These are phyloP conservation scores for Hypoxylon sp. DNA, from an alignment of 2,329 filamentous ascomycete genomes.

Conservation along the genomic window DNA sequence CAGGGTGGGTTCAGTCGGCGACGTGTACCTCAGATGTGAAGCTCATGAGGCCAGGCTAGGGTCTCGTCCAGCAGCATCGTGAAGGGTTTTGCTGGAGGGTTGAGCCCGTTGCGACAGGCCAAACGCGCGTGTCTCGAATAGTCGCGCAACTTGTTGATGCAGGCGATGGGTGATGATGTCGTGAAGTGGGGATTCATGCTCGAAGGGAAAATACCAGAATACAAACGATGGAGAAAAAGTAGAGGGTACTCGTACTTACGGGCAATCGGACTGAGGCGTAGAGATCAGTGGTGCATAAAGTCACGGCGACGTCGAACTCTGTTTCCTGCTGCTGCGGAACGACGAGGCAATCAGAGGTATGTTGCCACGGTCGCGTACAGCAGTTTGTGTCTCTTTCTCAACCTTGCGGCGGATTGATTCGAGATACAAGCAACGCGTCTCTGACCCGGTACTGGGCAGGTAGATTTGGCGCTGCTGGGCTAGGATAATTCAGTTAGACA, in stretches of 20 bases:
- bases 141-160: conserved; percentile 39
- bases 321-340: conserved; percentile 35
- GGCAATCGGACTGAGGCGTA: conserved; percentile 30
- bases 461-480: conserved; percentile 16
- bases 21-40: conserved; percentile 28
- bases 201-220: conserved; percentile 27
- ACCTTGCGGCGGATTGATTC: conserved; percentile 24
- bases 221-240: conserved; percentile 31
- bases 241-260: conserved; percentile 43
- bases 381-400: conserved; percentile 35
- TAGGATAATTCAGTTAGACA: conserved; percentile 36
- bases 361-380: conserved; percentile 39
- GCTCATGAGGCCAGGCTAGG: conserved; percentile 15
- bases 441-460: conserved; percentile 28
- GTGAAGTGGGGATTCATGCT: conserved; percentile 34
- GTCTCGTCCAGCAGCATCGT: conserved; percentile 17
- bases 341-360: conserved; percentile 29
- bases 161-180: conserved; percentile 33
- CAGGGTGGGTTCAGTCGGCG: conserved; percentile 25
- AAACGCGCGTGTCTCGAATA: conserved; percentile 38
- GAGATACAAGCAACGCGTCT: conserved; percentile 43
- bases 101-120: conserved; percentile 26
- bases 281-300: conserved; percentile 38
- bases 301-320: conserved; percentile 34
- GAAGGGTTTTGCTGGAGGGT: conserved; percentile 24